Percentiles rank a stretch among this genome's conserved stretches.
phyloP scores from a whole-genome alignment of 2,329 filamentous ascomycete species.

The Paraconiothyrium brasiliense region DNA sequence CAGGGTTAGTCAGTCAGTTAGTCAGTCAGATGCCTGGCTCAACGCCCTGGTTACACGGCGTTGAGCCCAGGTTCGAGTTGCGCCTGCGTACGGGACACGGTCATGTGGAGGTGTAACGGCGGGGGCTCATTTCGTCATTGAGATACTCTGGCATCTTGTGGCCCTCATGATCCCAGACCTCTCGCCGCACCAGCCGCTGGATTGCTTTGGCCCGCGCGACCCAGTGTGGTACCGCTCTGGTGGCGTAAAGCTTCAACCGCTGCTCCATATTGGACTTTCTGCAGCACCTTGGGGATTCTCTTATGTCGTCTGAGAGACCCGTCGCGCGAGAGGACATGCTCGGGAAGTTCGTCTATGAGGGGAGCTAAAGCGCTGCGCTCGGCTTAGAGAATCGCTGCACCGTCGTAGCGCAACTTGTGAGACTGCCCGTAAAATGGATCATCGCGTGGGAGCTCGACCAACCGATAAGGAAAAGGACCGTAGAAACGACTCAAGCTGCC shows the following conservation, averaged over 20 bases:
- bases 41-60: conserved; percentile 27
- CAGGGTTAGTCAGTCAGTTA: background rate
- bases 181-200: conserved; percentile 55
- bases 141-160: conserved; percentile 63
- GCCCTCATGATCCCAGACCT: conserved; percentile 61
- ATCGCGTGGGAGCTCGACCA: conserved; percentile 35
- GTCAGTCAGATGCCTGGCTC: conserved; percentile 25
- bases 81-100: conserved; percentile 57
- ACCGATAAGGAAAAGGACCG: background rate
- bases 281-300: conserved; percentile 56
- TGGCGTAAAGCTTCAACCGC: conserved; percentile 60
- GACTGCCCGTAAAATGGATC: conserved; percentile 60
- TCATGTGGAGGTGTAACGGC: conserved; percentile 60
- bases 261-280: conserved; percentile 59
- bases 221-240: conserved; percentile 62
- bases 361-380: conserved; percentile 59
- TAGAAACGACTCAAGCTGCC: background rate
- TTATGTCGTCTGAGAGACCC: conserved; percentile 60
- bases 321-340: conserved; percentile 58
- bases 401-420: conserved; percentile 57
- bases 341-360: conserved; percentile 55
- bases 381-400: conserved; percentile 56
- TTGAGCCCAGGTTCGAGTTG: conserved; percentile 2
- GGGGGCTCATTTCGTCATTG: conserved; percentile 60
- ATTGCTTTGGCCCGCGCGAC: conserved; percentile 63